Percentiles rank a stretch among this genome's conserved stretches.
Conservation (phyloP, 306 rosid genomes). For the Delonix regia region DNA sequence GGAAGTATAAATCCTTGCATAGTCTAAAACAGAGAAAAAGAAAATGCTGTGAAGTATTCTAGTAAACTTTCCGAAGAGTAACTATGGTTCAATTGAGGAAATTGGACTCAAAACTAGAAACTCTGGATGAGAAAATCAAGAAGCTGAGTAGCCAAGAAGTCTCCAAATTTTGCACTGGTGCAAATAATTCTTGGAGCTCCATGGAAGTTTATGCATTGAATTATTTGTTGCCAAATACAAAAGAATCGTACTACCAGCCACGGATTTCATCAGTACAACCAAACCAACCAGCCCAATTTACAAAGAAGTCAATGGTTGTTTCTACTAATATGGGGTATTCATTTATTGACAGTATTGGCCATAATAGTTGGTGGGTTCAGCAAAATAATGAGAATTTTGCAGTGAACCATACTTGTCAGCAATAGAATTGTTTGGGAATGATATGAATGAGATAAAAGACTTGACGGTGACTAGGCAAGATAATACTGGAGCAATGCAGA, state of each 20-base stretch:
- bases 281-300: not conserved
- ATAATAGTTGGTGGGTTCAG: not conserved
- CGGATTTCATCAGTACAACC: too few species aligned
- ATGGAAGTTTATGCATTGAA: not conserved
- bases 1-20: not conserved
- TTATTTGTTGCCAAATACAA: not conserved
- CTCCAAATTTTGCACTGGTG: not conserved
- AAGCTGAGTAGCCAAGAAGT: not conserved
- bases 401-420: not conserved
- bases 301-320: not conserved
- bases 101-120: not conserved
- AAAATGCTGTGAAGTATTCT: not conserved
- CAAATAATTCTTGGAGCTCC: not conserved
- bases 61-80: not conserved
- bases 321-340: not conserved
- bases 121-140: not conserved
- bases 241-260: too few species aligned
- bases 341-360: not conserved
- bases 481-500: too few species aligned
- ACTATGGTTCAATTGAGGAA: not conserved
- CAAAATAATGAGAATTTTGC: not conserved
- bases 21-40: not conserved
- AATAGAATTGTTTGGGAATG: not conserved
- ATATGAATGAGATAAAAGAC: not conserved
- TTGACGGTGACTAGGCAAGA: too few species aligned